These are phyloP conservation scores for Arachis monticola DNA, from an alignment of 331 rosid species.

Conservation along the genomic window DNA sequence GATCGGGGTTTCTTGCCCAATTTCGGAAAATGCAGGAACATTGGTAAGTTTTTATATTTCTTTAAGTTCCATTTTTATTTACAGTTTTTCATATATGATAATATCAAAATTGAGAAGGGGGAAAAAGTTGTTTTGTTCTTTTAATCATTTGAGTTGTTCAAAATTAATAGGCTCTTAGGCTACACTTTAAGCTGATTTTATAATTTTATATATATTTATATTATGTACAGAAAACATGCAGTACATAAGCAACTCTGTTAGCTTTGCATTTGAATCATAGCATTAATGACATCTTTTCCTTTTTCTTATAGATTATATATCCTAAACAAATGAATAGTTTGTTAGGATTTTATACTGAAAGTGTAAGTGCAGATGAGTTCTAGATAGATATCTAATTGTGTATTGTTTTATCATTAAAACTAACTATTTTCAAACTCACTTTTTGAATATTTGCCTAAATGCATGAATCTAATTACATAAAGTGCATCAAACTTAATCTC, in stretches of 20 bases:
- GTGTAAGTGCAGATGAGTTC: too few species aligned
- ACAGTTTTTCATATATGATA: background rate
- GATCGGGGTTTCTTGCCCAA: constrained; percentile 82
- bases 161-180: background rate
- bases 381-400: too few species aligned
- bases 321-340: too few species aligned
- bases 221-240: background rate
- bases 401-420: too few species aligned
- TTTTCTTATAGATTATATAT: too few species aligned
- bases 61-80: background rate
- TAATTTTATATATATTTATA: background rate
- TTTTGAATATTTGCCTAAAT: too few species aligned
- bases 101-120: too few species aligned
- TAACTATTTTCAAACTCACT: background rate
- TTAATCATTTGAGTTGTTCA: constrained; percentile 12
- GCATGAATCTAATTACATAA: too few species aligned
- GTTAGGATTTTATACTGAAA: too few species aligned
- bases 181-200: background rate
- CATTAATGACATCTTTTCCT: background rate
- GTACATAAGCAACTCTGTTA: background rate
- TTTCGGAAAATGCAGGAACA: constrained; percentile 88
- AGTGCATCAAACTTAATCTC: too few species aligned
- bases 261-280: background rate
- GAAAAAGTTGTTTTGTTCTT: background rate
- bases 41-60: constrained; percentile 55